Evolutionary conservation across 805 yeast species (phyloP).

Genomic region (Diddensiella caesifluorescens): DNA sequence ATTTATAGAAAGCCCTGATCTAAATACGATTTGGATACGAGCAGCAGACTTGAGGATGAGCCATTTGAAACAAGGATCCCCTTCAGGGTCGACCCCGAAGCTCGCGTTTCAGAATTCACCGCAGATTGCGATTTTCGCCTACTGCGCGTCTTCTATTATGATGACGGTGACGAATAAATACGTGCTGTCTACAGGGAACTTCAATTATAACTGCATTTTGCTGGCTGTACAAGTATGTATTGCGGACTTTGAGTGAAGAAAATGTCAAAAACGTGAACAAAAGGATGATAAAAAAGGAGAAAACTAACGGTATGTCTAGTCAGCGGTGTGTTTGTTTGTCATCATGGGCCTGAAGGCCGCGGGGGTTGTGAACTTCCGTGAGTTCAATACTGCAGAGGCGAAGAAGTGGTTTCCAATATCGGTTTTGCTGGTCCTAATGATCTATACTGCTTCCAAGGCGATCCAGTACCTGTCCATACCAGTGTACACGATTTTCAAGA

Average conservation of each 20-base stretch:
- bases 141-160: conserved; percentile 90
- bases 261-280: too few species aligned
- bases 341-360: conserved; percentile 67
- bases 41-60: too few species aligned
- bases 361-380: conserved; percentile 80
- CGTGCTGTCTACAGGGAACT: conserved; percentile 75
- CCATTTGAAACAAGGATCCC: too few species aligned
- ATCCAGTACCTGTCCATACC: conserved; percentile 88
- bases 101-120: conserved; percentile 31
- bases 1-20: too few species aligned
- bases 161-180: conserved; percentile 98
- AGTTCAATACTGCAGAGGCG: conserved; percentile 80
- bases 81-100: too few species aligned
- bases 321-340: conserved; percentile 71
- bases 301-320: conserved; percentile 20
- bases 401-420: conserved; percentile 94
- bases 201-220: conserved; percentile 80
- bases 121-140: conserved; percentile 37
- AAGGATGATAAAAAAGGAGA: background rate
- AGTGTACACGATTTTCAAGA: conserved; percentile 96
- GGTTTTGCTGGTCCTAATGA: conserved; percentile 81
- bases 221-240: conserved; percentile 64
- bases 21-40: too few species aligned
- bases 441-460: conserved; percentile 94
- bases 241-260: too few species aligned